A percentile compares a stretch with the other conserved stretches of the same genome.
Evolutionary conservation across 78 protist species (phyloP).

Genomic region (Creolimax fragrantissima): DNA sequence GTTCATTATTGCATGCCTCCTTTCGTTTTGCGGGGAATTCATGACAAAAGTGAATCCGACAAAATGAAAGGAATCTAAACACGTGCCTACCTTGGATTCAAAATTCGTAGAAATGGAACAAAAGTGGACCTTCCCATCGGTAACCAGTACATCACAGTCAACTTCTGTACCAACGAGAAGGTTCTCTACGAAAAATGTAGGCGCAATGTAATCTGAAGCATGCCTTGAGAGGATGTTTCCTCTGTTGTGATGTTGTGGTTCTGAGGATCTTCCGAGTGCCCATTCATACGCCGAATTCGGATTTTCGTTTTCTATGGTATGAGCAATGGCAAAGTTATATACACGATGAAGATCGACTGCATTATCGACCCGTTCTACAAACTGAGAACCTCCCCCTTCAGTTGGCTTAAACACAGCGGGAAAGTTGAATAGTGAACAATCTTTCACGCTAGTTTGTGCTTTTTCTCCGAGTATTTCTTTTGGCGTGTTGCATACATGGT

Average conservation of each 20-base stretch:
- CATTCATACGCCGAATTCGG: neutral
- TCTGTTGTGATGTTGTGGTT: too few relatives aligned
- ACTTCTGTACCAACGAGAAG: neutral
- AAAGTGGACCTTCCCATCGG: neutral
- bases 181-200: neutral
- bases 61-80: too few relatives aligned
- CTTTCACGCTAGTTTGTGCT: too few relatives aligned
- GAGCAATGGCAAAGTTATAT: neutral
- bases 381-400: constrained; percentile 6
- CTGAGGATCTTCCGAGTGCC: too few relatives aligned
- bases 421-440: neutral
- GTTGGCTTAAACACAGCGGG: neutral
- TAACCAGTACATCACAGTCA: neutral
- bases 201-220: too few relatives aligned
- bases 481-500: too few relatives aligned
- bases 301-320: neutral
- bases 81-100: neutral
- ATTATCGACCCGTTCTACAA: neutral
- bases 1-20: too few relatives aligned
- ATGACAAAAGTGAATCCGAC: too few relatives aligned
- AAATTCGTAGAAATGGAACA: neutral
- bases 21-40: too few relatives aligned
- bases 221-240: too few relatives aligned
- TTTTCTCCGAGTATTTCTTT: too few relatives aligned
- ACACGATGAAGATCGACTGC: neutral